Evolutionary conservation across 306 rosid genomes (phyloP).

Genomic region (Abrus pulchellus): DNA sequence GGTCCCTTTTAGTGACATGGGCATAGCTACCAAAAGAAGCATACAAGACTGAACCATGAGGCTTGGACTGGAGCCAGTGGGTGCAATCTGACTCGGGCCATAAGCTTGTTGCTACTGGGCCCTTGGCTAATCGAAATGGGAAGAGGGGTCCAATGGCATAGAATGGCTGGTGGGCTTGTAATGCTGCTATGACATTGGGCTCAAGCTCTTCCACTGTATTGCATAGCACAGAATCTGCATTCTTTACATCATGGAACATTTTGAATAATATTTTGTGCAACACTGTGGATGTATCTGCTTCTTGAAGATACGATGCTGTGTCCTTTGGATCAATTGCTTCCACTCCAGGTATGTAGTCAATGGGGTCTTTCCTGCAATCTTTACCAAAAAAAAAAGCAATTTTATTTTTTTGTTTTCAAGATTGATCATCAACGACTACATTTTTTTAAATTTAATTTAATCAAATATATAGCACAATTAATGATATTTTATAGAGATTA

Average conservation of each 20-base stretch:
- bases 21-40: slow-evolving; percentile 73
- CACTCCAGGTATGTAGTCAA: slow-evolving; percentile 73
- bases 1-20: slow-evolving; percentile 51
- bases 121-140: slow-evolving; percentile 56
- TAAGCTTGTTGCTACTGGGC: slow-evolving; percentile 61
- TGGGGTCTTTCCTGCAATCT: slow-evolving; percentile 59
- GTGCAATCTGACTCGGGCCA: slow-evolving; percentile 72
- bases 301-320: slow-evolving; percentile 66
- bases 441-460: too few species aligned
- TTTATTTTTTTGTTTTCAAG: background rate
- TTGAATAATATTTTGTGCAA: slow-evolving; percentile 54
- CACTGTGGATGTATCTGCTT: slow-evolving; percentile 47
- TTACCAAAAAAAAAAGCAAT: background rate
- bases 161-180: slow-evolving; percentile 50
- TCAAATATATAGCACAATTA: too few species aligned
- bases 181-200: slow-evolving; percentile 49
- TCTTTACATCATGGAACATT: slow-evolving; percentile 30
- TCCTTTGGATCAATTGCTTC: slow-evolving; percentile 59
- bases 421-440: too few species aligned
- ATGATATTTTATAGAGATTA: too few species aligned
- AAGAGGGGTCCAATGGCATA: slow-evolving; percentile 73
- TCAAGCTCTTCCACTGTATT: slow-evolving; percentile 66
- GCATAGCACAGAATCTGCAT: slow-evolving; percentile 62
- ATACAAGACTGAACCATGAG: slow-evolving; percentile 62
- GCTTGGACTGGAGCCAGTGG: slow-evolving; percentile 67